Conservation (phyloP, 1,284 basidiomycete species). For the Trametes sp. region DNA sequence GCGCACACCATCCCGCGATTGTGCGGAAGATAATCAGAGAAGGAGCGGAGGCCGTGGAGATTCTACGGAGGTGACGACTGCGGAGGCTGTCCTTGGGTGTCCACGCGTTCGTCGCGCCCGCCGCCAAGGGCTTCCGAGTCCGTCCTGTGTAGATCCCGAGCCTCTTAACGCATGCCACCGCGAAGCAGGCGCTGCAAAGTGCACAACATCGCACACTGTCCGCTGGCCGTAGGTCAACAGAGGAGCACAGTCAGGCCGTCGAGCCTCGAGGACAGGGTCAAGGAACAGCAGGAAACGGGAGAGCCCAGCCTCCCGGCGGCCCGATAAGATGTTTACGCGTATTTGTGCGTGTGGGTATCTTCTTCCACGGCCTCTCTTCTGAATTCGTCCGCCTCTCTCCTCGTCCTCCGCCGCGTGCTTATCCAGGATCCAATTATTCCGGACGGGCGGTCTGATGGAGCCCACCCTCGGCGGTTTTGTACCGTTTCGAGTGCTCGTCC, state of each 20-base stretch:
- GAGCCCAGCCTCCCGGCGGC: neutral
- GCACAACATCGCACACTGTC: no score
- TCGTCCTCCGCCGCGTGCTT: slow-evolving; percentile 4
- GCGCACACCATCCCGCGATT: neutral
- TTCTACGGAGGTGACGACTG: neutral
- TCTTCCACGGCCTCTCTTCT: neutral
- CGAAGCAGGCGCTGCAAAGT: no score
- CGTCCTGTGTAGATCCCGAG: no score
- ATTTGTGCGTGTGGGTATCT: slow-evolving; percentile 12
- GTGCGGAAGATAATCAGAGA: slow-evolving; percentile 1
- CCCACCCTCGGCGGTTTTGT: no score
- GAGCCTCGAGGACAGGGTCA: no score
- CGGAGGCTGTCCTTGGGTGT: neutral
- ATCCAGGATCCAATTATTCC: slow-evolving; percentile 1
- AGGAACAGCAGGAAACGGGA: neutral
- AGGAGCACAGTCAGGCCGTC: no score
- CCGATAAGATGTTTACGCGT: neutral
- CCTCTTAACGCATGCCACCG: no score
- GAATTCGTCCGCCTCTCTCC: neutral
- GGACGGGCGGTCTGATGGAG: slow-evolving; percentile 4
- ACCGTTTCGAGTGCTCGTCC: neutral
- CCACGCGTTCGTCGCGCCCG: neutral
- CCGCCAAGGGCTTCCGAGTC: neutral
- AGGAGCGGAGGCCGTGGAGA: neutral
- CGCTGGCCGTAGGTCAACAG: no score